Evolutionary conservation across 305 asterid species (phyloP).

Genomic region (Rubia occidens): DNA sequence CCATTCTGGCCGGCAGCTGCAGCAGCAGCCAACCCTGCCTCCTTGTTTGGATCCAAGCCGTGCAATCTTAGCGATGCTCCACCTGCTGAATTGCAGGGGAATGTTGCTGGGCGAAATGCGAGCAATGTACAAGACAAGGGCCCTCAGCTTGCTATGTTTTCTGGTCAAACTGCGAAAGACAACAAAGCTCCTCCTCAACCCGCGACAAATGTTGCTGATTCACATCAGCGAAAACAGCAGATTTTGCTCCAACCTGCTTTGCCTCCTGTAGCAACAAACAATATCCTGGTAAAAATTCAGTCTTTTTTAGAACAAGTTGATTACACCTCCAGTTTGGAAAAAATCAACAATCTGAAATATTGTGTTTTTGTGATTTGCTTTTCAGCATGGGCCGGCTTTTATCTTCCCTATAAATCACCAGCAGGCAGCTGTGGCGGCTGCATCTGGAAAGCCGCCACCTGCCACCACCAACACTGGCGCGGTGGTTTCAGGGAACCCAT

Average conservation of each 20-base stretch:
- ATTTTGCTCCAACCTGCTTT: constrained; percentile 73
- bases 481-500: constrained; percentile 28
- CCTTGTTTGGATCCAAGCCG: constrained; percentile 41
- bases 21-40: constrained; percentile 33
- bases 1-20: constrained; percentile 60
- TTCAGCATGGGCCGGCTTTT: constrained; percentile 68
- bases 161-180: constrained; percentile 48
- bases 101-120: constrained; percentile 31
- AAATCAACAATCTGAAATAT: background rate
- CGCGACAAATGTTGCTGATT: constrained; percentile 31
- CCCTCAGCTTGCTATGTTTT: constrained; percentile 30
- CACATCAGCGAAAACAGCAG: constrained; percentile 73
- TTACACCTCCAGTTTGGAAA: too few species aligned
- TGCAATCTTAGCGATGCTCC: constrained; percentile 50
- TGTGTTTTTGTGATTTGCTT: background rate
- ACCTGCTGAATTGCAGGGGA: constrained; percentile 40
- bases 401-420: constrained; percentile 90
- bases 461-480: constrained; percentile 26
- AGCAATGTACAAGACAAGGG: constrained; percentile 47
- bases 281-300: constrained; percentile 44
- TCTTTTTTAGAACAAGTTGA: background rate
- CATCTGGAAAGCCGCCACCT: constrained; percentile 36
- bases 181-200: constrained; percentile 50
- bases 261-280: constrained; percentile 75
- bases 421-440: constrained; percentile 51